These are phyloP conservation scores for Aspergillus steynii DNA, from an alignment of 495 filamentous ascomycete genomes.

Conservation along the genomic window DNA sequence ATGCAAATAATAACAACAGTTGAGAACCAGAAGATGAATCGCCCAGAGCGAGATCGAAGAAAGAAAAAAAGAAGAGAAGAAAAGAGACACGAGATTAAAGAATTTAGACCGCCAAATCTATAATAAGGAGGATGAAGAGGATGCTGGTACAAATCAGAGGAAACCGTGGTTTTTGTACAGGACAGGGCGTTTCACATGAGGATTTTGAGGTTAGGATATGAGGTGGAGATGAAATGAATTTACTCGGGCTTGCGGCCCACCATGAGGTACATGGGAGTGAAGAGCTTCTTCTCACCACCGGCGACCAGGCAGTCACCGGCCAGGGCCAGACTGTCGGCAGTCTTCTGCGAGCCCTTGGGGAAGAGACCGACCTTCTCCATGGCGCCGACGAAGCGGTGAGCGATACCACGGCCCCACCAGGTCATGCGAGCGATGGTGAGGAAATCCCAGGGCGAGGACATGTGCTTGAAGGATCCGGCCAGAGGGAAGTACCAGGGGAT, in stretches of 20 bases:
- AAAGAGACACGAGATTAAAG: conserved; percentile 21
- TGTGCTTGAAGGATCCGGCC: conserved; percentile 77
- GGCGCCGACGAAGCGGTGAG: conserved; percentile 77
- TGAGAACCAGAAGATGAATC: conserved; percentile 9
- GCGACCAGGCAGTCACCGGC: conserved; percentile 88
- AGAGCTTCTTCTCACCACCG: conserved; percentile 88
- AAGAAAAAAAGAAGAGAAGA: conserved; percentile 9
- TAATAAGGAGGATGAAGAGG: conserved; percentile 13
- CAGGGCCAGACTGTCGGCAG: conserved; percentile 80
- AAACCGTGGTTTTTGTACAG: conserved; percentile 16
- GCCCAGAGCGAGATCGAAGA: neutral
- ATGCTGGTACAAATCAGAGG: conserved; percentile 5
- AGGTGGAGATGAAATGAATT: conserved; percentile 5
- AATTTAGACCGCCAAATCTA: conserved; percentile 21
- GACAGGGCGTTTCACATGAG: conserved; percentile 17
- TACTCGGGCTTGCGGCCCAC: conserved; percentile 82
- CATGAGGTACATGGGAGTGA: conserved; percentile 99
- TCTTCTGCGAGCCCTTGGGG: conserved; percentile 89
- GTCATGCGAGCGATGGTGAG: conserved; percentile 91
- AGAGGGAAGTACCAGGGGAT: conserved; percentile 97
- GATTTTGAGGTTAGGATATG: neutral
- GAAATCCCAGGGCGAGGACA: conserved; percentile 76
- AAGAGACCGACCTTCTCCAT: conserved; percentile 75
- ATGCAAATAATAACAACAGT: conserved; percentile 18
- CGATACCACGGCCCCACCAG: conserved; percentile 69